Conservation (phyloP, 306 rosid species). For the Psophocarpus tetragonolobus region DNA sequence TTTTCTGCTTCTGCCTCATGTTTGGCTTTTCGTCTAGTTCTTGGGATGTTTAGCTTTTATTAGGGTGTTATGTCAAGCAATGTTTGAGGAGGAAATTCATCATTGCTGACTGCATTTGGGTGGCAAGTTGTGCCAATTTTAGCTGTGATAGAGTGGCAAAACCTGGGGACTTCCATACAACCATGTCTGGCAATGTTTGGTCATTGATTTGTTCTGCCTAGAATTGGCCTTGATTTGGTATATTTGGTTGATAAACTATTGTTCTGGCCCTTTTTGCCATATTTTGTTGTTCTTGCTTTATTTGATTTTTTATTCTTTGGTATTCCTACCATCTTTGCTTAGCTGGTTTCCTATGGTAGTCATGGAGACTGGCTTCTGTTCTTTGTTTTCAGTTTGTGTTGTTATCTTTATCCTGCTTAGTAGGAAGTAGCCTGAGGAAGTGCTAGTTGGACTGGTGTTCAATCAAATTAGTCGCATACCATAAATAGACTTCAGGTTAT, state of each 20-base stretch:
- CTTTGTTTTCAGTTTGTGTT: background rate
- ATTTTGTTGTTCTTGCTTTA: background rate
- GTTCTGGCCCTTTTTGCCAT: background rate
- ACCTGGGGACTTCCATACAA: background rate
- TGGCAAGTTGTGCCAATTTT: background rate
- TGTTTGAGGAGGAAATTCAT: slow-evolving; percentile 12
- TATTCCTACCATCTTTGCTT: background rate
- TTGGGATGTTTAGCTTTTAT: background rate
- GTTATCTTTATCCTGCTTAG: slow-evolving; percentile 6
- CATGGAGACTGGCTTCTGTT: background rate
- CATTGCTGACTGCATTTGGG: slow-evolving; percentile 9
- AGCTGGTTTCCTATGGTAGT: background rate
- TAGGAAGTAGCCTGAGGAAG: background rate
- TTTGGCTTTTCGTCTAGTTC: background rate
- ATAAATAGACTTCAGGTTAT: slow-evolving; percentile 10
- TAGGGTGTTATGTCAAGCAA: background rate
- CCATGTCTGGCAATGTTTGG: background rate
- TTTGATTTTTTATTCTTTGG: background rate
- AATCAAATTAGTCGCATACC: background rate
- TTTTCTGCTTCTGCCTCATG: background rate
- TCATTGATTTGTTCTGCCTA: background rate
- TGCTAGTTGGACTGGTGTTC: background rate
- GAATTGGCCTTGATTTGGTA: background rate
- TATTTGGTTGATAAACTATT: background rate
- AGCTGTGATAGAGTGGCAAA: background rate